These are phyloP conservation scores for Globisporangium canariense DNA, from an alignment of 352 stramenopile genomes.

Conservation along the genomic window DNA sequence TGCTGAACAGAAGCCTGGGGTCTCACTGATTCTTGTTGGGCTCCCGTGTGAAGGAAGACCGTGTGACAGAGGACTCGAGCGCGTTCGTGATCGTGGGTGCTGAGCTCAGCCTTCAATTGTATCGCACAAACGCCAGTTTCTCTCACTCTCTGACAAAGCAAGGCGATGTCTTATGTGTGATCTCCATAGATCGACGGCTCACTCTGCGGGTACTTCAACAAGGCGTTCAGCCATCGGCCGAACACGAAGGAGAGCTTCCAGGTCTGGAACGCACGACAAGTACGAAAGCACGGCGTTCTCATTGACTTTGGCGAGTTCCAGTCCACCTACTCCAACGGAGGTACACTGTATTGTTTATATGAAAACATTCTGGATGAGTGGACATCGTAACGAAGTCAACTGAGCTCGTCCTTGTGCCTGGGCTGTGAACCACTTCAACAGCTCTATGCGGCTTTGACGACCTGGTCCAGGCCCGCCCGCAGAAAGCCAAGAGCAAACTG, in stretches of 20 bases:
- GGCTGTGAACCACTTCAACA: slow-evolving; percentile 10
- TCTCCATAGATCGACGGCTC: slow-evolving; percentile 52
- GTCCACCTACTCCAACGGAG: slow-evolving; percentile 43
- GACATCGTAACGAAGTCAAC: background rate
- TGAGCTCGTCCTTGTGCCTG: background rate
- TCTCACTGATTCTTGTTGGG: background rate
- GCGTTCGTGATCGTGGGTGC: slow-evolving; percentile 46
- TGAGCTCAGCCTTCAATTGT: background rate
- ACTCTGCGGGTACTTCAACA: slow-evolving; percentile 68
- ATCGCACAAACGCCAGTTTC: background rate
- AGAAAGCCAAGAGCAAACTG: background rate
- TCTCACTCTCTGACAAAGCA: background rate
- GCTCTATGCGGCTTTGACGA: slow-evolving; percentile 61
- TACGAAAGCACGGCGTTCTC: slow-evolving; percentile 36
- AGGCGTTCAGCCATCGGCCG: slow-evolving; percentile 44
- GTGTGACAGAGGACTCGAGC: slow-evolving; percentile 29
- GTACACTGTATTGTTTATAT: slow-evolving; percentile 14
- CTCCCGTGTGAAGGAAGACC: slow-evolving; percentile 33
- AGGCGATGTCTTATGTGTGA: background rate
- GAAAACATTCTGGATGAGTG: background rate
- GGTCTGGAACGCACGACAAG: slow-evolving; percentile 46
- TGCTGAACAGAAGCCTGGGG: background rate
- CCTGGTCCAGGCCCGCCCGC: slow-evolving; percentile 20
- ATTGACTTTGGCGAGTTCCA: slow-evolving; percentile 73
- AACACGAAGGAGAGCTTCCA: slow-evolving; percentile 36